Evolutionary conservation across 257 asterid species (phyloP).

Genomic region (Nyctanthes arbortristis): DNA sequence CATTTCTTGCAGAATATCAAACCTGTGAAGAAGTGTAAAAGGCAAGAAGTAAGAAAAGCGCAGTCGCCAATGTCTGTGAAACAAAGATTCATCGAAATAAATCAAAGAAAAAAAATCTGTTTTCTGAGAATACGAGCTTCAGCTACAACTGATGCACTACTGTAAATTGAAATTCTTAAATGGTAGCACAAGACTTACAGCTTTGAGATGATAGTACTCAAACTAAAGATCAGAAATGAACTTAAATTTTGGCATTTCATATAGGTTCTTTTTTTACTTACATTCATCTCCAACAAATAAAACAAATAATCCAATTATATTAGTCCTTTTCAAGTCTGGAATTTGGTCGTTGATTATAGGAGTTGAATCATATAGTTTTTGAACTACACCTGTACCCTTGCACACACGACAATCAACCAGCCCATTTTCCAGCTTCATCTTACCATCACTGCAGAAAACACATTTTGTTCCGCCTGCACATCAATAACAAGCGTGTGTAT

Average conservation of each 20-base stretch:
- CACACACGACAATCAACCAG: constrained; percentile 86
- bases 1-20: constrained; percentile 91
- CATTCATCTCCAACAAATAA: neutral
- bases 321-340: neutral
- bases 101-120: neutral
- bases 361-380: neutral
- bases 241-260: neutral
- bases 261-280: neutral
- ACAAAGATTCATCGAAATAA: neutral
- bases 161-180: neutral
- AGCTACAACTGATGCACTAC: neutral
- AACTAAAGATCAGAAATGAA: neutral
- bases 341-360: neutral
- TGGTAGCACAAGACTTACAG: neutral
- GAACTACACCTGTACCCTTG: constrained; percentile 82
- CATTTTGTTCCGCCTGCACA: constrained; percentile 91
- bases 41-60: neutral
- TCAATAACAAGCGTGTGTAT: constrained; percentile 4
- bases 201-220: neutral
- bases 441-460: constrained; percentile 84
- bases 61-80: neutral
- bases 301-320: neutral
- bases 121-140: neutral
- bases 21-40: constrained; percentile 44
- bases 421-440: constrained; percentile 81